Conservation (phyloP, 169 alveolate genomes). For the Babesia divergens region DNA sequence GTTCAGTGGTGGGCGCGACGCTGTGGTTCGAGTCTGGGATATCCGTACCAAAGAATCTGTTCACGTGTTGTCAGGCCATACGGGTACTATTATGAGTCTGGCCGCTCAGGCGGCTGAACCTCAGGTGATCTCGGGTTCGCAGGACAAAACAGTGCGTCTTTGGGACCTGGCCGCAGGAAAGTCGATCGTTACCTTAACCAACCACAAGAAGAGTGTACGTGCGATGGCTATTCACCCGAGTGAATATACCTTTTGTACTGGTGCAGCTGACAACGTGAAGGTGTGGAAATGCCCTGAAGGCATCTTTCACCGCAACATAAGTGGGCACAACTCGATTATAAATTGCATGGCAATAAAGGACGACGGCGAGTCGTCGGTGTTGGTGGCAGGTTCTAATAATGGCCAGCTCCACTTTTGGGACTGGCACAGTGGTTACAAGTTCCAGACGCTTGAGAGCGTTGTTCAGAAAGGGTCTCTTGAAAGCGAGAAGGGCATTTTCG, state of each 20-base stretch:
- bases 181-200: slow-evolving; percentile 90
- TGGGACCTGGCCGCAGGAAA: slow-evolving; percentile 98
- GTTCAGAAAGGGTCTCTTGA: slow-evolving; percentile 96
- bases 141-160: slow-evolving; percentile 90
- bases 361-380: slow-evolving; percentile 83
- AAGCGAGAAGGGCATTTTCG: slow-evolving; percentile 94
- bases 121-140: slow-evolving; percentile 94
- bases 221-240: slow-evolving; percentile 92
- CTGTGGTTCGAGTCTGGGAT: slow-evolving; percentile 98
- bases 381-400: slow-evolving; percentile 94
- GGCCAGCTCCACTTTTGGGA: slow-evolving; percentile 97
- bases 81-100: slow-evolving; percentile 90
- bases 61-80: slow-evolving; percentile 91
- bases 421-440: slow-evolving; percentile 94
- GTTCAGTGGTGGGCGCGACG: slow-evolving; percentile 97
- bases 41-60: slow-evolving; percentile 93
- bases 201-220: slow-evolving; percentile 96
- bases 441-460: slow-evolving; percentile 83
- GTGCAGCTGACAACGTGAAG: slow-evolving; percentile 96
- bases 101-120: slow-evolving; percentile 93
- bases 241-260: slow-evolving; percentile 95
- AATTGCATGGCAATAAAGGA: slow-evolving; percentile 88
- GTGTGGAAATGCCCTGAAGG: slow-evolving; percentile 90
- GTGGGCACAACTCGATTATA: slow-evolving; percentile 88
- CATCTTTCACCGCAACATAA: slow-evolving; percentile 76